Percentiles rank a stretch among this genome's conserved stretches.
These are phyloP conservation scores for Saccharomyces uvarum DNA, from an alignment of 1,139 yeast species.

Conservation along the genomic window DNA sequence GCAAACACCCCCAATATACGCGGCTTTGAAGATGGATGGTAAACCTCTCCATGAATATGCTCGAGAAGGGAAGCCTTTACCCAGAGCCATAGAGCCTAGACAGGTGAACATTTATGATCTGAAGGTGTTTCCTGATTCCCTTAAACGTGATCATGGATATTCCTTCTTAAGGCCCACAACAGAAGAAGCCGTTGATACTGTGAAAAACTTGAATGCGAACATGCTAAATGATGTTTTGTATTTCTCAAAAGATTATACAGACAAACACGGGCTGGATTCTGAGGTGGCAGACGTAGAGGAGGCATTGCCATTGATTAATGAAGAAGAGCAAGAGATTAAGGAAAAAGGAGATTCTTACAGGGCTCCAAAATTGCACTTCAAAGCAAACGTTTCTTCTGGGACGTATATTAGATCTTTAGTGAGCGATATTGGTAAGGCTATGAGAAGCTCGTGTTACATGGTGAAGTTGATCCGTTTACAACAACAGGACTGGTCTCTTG, in stretches of 20 bases:
- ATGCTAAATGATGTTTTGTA: constrained; percentile 55
- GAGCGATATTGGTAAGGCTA: constrained; percentile 79
- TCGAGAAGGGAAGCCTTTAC: constrained; percentile 77
- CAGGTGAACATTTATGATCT: constrained; percentile 56
- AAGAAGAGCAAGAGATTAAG: constrained; percentile 26
- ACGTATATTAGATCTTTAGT: constrained; percentile 87
- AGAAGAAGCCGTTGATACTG: constrained; percentile 40
- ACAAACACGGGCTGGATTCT: constrained; percentile 32
- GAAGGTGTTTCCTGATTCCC: constrained; percentile 43
- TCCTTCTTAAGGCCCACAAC: constrained; percentile 38
- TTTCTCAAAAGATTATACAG: constrained; percentile 50
- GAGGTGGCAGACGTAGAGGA: constrained; percentile 34
- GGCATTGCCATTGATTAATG: constrained; percentile 30
- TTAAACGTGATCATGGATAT: constrained; percentile 52
- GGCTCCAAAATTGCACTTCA: constrained; percentile 65
- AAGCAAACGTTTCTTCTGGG: constrained; percentile 83
- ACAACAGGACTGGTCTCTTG: constrained; percentile 80
- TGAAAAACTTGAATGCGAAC: constrained; percentile 46
- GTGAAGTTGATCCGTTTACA: constrained; percentile 64
- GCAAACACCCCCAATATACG: constrained; percentile 92
- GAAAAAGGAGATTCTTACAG: constrained; percentile 32
- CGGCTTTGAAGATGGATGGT: constrained; percentile 92
- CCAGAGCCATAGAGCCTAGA: constrained; percentile 70
- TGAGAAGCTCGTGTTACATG: constrained; percentile 84
- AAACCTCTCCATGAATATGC: constrained; percentile 93